Evolutionary conservation across 2,329 filamentous ascomycete genomes (phyloP).

Genomic region (Cryphonectria naterciae): DNA sequence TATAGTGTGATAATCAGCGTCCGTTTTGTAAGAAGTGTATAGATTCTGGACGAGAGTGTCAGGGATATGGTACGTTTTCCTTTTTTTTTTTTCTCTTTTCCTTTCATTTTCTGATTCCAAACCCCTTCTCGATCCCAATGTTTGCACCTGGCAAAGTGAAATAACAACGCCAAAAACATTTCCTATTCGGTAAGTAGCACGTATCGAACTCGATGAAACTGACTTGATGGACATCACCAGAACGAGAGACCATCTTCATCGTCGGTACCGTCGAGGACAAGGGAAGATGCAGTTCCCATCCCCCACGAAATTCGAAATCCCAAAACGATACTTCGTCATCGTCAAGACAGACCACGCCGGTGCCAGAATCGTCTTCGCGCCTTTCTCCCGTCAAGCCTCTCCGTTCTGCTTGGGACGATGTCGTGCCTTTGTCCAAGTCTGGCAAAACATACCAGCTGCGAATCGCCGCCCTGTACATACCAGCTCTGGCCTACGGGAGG

Average conservation of each 20-base stretch:
- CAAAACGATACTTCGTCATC: conserved; percentile 38
- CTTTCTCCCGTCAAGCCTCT: conserved; percentile 46
- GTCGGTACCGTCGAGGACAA: conserved; percentile 59
- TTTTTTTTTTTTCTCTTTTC: not conserved
- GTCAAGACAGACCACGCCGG: conserved; percentile 28
- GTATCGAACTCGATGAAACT: not conserved
- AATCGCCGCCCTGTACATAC: conserved; percentile 51
- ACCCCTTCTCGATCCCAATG: not conserved
- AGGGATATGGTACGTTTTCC: conserved; percentile 58
- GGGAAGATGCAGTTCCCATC: conserved; percentile 61
- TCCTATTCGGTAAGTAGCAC: not conserved
- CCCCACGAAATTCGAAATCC: conserved; percentile 50
- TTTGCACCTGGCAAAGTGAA: not conserved
- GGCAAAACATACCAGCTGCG: conserved; percentile 45
- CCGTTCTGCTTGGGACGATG: conserved; percentile 56
- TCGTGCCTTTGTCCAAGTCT: conserved; percentile 45
- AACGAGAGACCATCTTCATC: conserved; percentile 64
- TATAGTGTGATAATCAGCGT: conserved; percentile 64
- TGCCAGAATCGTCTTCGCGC: conserved; percentile 35
- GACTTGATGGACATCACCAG: not conserved
- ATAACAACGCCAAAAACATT: not conserved
- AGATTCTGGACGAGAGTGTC: conserved; percentile 59
- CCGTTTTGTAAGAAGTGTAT: conserved; percentile 65
- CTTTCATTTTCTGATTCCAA: not conserved
- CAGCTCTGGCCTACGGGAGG: conserved; percentile 42